Evolutionary conservation across 1,139 yeast species (phyloP), one percentile per base, ranked within the genome.

Genomic region (Nakaseomyces sp.): DNA sequence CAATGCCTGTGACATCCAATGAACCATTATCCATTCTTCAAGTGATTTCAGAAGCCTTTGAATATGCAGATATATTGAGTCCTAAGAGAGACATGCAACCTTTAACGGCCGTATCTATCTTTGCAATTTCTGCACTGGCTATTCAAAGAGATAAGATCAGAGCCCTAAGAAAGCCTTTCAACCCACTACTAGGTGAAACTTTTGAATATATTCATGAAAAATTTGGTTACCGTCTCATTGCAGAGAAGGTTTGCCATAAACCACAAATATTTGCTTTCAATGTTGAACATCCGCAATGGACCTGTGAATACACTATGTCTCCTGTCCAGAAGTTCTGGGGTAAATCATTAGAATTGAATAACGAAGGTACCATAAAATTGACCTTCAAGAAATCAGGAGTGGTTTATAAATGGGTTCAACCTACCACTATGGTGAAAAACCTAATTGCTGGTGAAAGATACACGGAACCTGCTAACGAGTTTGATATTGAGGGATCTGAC

Each of bases 301-400:
- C 76, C n/a, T 68, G 87, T 42, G 73, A 74, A 39, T 86, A 79
- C 60, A 74, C 84, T 10, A 79, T 93, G 2, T 72, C 80, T 26
- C 97, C 98, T 0, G 74, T 77, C 25, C 96, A 89, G 56, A 88
- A 87, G 61, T 87, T 86, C 56, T 91, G 96, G 95, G 97, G 97
- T 43, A 91, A 91, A 65, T 81, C 88, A 36, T 78, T 87, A 12
- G 97, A 91, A 62, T 70, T 91, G 47, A 74, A 76, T 41, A 86
- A 87, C 50, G 77, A 75, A 43, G 98, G 98, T 33, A 67, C 67
- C 12, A 68, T 81, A 5, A 73, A 73, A 41, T 68, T 88, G 42
- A 70, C 72, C 1, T 69, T 80, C 40, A 76, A 73, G 57, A 48
- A 65, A 8, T 73, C 84, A 0, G 89, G 89, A 4, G 95, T 85